Conservation (phyloP, 192 early-diverging fungal genomes). For the Coemansia sp. region DNA sequence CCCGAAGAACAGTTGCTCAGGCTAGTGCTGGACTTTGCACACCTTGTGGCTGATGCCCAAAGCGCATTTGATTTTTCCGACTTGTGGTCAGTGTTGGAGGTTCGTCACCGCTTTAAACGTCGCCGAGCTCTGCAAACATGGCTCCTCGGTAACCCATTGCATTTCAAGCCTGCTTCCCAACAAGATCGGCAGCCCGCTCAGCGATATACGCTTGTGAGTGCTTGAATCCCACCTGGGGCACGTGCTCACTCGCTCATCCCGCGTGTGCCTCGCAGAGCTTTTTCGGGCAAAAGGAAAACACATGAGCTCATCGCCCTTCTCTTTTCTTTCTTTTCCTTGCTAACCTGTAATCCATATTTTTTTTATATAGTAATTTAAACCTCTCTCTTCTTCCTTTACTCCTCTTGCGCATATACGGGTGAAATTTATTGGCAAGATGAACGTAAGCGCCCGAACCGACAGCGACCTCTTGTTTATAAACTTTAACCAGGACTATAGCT, state of each 20-base stretch:
- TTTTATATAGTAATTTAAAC: not conserved
- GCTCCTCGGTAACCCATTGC: conserved; percentile 23
- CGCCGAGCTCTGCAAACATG: conserved; percentile 34
- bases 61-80: conserved; percentile 13
- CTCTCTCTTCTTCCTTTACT: not conserved
- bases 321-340: conserved; percentile 11
- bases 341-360: not conserved
- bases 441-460: conserved; percentile 62
- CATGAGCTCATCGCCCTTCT: not conserved
- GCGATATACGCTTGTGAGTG: not conserved
- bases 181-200: not conserved
- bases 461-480: conserved; percentile 80
- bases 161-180: not conserved
- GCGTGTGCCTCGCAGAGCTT: not conserved
- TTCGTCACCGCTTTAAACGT: conserved; percentile 62
- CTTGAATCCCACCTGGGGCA: conserved; percentile 18
- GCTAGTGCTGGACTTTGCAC: conserved; percentile 38
- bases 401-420: not conserved
- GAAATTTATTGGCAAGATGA: conserved; percentile 59
- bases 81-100: conserved; percentile 55
- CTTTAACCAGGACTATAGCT: conserved; percentile 88
- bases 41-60: conserved; percentile 15
- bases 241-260: conserved; percentile 18
- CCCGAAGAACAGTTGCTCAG: conserved; percentile 28
- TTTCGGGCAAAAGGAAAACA: not conserved